These are phyloP conservation scores for Mediolabrus comicus DNA, from an alignment of 108 stramenopile genomes.

Conservation along the genomic window DNA sequence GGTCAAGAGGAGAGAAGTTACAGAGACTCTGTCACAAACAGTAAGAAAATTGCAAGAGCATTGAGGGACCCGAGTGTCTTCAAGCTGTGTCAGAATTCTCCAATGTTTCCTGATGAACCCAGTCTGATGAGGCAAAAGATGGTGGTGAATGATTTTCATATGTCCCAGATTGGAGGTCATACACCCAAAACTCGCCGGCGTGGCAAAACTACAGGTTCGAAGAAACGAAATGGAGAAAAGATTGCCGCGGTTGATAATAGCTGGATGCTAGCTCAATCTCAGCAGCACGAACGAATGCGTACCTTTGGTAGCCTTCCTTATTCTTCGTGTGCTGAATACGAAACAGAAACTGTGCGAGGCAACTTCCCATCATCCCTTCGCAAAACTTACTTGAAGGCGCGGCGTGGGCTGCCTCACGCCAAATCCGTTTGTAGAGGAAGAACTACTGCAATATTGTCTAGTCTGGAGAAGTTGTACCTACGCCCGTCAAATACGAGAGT, in stretches of 20 bases:
- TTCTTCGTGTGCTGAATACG: constrained; percentile 8
- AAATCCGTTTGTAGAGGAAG: neutral
- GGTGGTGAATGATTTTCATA: constrained; percentile 33
- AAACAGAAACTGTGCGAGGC: neutral
- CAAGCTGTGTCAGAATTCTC: constrained; percentile 38
- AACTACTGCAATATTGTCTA: neutral
- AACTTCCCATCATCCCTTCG: constrained; percentile 17
- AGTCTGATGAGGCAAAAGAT: constrained; percentile 36
- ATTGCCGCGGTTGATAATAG: constrained; percentile 3
- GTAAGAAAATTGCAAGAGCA: constrained; percentile 56
- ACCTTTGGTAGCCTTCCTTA: constrained; percentile 16
- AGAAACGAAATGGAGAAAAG: constrained; percentile 2
- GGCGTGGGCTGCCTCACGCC: neutral
- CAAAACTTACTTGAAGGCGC: constrained; percentile 14
- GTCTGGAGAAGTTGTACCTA: constrained; percentile 4
- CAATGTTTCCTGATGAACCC: constrained; percentile 60
- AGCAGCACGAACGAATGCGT: constrained; percentile 46
- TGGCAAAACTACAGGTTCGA: constrained; percentile 5
- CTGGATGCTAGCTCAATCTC: constrained; percentile 47
- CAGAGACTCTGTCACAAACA: constrained; percentile 24
- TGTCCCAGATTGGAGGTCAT: constrained; percentile 66
- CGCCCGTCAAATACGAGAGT: neutral
- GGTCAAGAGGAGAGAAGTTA: constrained; percentile 66
- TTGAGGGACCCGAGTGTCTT: constrained; percentile 61
- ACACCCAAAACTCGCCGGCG: constrained; percentile 29